Evolutionary conservation across 2,329 filamentous ascomycete genomes (phyloP), one percentile per base, ranked within the genome.

Genomic region (Macroventuria anomochaeta): DNA sequence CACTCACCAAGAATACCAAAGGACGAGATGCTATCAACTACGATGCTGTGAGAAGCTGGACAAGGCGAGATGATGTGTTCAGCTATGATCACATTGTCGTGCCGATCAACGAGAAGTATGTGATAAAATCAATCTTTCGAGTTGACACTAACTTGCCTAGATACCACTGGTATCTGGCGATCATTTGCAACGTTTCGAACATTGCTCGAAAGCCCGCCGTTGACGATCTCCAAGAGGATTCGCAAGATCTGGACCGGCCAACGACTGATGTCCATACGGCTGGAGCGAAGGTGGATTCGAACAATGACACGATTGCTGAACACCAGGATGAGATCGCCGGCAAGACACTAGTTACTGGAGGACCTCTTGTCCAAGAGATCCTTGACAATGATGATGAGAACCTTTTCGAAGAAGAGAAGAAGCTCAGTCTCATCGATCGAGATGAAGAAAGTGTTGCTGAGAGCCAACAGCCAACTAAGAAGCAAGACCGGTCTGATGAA

Each of bases 161-260:
- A 17, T 49, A 58, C 1, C 95, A 99, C 74, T 99, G 96, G 95
- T 97, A 95, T 75, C 79, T 97, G 61, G 92, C 91, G 7, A 93
- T 99, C 50, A 93, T 99, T 46, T 96, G 91, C 82, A 96, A 99
- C 67, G 82, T 93, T 2, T 83, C 85, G 3, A 86, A 82, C 44
- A 80, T 95, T n/a, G 61, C 65, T 25, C 72, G 76, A 28, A 73
- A 69, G 28, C 58, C 61, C 6, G 54, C 66, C 15, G 23, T 57
- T 12, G 56, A 55, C 33, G 37, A 62, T 12, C 44, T 58, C 12
- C 49, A 57, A 21, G 55, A 58, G 1, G 34, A 32, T 1, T 18
- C 17, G 11, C 48, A 15, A 11, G 48, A 21, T n/a, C 13, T 21
- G 1, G 17, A 46, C 29, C 26, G 34, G 25, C 25, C 21, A 8